These are phyloP conservation scores for Brassica cretica DNA, from an alignment of 345 rosid genomes.

Conservation along the genomic window DNA sequence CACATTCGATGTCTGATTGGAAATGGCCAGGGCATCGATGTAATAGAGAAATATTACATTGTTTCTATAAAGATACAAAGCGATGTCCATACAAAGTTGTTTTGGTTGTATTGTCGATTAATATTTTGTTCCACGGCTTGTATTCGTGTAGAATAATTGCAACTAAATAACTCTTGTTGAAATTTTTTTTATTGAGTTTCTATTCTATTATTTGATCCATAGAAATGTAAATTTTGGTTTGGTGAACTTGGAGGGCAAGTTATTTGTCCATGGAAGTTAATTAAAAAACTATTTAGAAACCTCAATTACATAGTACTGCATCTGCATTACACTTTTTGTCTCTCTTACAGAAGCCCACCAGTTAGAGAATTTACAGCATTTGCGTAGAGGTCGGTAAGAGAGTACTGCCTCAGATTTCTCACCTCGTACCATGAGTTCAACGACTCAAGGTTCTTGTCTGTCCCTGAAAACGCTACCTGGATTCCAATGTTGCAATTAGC, in stretches of 20 bases:
- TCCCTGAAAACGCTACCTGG: conserved; percentile 82
- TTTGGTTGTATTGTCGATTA: not conserved
- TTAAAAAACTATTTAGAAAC: conserved; percentile 22
- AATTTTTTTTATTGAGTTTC: not conserved
- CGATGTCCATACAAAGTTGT: not conserved
- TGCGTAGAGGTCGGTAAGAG: conserved; percentile 61
- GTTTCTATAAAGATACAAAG: no score
- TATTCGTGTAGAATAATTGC: not conserved
- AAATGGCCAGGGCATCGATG: no score
- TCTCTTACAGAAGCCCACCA: conserved; percentile 34
- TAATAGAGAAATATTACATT: no score
- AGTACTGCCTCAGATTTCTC: conserved; percentile 59
- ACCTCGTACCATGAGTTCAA: conserved; percentile 93
- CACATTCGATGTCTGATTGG: no score
- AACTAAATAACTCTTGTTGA: not conserved
- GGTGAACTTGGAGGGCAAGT: not conserved
- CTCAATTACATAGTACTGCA: conserved; percentile 17
- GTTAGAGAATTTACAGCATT: conserved; percentile 41
- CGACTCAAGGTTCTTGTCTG: conserved; percentile 67
- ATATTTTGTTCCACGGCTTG: not conserved
- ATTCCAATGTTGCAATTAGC: conserved; percentile 59
- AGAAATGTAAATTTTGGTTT: conserved; percentile 15
- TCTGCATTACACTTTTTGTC: conserved; percentile 9
- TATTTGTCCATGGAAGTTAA: conserved; percentile 19
- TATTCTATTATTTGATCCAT: not conserved